Conservation (phyloP, 768 basidiomycete genomes). For the Phanerodontia chrysosporium region DNA sequence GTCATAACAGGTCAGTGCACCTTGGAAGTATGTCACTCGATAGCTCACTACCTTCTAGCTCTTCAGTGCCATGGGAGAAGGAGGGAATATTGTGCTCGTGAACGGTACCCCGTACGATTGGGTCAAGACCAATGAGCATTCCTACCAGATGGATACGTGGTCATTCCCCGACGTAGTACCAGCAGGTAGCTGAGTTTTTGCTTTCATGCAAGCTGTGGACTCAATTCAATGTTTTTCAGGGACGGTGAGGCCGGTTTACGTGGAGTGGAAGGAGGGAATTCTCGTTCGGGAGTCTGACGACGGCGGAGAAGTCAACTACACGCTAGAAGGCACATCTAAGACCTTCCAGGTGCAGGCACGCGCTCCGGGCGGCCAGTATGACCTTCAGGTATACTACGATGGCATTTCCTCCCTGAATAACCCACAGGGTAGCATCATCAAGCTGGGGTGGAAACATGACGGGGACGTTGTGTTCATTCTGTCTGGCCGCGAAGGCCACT, state of each 20-base stretch:
- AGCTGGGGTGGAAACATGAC: constrained; percentile 9
- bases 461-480: constrained; percentile 7
- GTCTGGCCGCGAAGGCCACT: constrained; percentile 1
- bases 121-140: background rate
- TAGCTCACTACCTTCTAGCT: too few relatives aligned
- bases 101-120: constrained; percentile 10
- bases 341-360: constrained; percentile 8
- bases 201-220: background rate
- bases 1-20: too few relatives aligned
- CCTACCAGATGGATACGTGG: constrained; percentile 10
- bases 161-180: constrained; percentile 3
- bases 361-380: background rate
- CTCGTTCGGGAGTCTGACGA: background rate
- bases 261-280: constrained; percentile 3
- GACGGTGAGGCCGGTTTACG: background rate
- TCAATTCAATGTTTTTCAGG: too few relatives aligned
- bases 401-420: background rate
- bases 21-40: too few relatives aligned
- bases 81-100: constrained; percentile 1
- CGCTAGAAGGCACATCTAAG: constrained; percentile 1
- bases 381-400: constrained; percentile 1
- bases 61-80: constrained; percentile 1
- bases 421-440: constrained; percentile 1
- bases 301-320: constrained; percentile 1
- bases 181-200: background rate